Evolutionary conservation across 2,329 filamentous ascomycete species (phyloP), one percentile per base, ranked within the genome.

Genomic region (Scorias spongiosa): DNA sequence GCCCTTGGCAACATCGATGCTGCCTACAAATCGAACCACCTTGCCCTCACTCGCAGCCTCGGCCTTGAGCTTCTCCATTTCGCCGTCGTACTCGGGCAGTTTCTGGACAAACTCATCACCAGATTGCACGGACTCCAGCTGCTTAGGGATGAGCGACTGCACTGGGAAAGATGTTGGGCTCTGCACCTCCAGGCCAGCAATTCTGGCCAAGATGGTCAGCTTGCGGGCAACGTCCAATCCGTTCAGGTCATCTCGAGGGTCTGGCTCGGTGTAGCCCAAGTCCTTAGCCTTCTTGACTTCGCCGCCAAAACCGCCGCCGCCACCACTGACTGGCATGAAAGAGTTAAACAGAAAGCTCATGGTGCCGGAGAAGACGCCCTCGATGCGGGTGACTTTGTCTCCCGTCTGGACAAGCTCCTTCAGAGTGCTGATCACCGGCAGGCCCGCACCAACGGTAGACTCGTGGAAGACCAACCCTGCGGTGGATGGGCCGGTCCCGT

Each of bases 291-390:
- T 87, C 59, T 77, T 80, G 29, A 98, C 91, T 60, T 94, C 88
- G 41, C 82, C 82, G 38, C 85, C 91, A 81, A 93, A 98, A 57
- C 81, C 79, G 42, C 84, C 85, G 29, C 83, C 84, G 17, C 72
- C 68, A 5, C 81, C 82, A 41, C 78, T 75, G 2, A 80, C 79
- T 0, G 91, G 91, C 41, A 88, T 86, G 63, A 96, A 98, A 17
- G 79, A 88, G 72, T 96, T 96, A 78, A 98, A 96, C 36, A 98
- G 73, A 72, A 95, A 98, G 34, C 84, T 93, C 78, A 98, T 89
- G 44, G 91, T 98, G 50, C 91, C 91, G 48, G 85, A 93, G 68
- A 98, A 96, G 42, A 98, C 88, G 52, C 91, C 91, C 67, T 96
- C 89, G 54, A 98, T 93, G 66, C 81, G 88, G 44, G 76, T 86